Base-by-base conservation (phyloP, 2,329 filamentous ascomycete species). In the Phialophora tarda region DNA sequence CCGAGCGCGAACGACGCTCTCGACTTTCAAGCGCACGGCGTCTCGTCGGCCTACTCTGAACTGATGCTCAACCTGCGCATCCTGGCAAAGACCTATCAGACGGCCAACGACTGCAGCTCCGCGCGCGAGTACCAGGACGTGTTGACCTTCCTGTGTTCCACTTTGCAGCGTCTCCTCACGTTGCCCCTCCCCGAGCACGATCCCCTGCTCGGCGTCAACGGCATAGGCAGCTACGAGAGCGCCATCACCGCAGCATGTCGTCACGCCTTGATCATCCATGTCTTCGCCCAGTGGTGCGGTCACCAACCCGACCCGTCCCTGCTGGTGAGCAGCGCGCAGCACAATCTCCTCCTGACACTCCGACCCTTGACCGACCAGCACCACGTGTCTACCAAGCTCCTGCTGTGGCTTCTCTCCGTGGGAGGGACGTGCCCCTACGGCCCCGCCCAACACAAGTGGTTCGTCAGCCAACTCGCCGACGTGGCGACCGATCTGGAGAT, bases 381-480 rank as follows among this genome's bases (percentile, higher is more conserved):
- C 84, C 93, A 17, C 92, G 96, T 73, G 56, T 62, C 38, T 4
- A 54, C 56, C 7, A 59, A 54, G 86, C 89, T 41, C 88, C 91
- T 47, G 82, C 91, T 11, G 93, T 93, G 0, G 91, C 87, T 3
- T 85, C 51, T 62, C 21, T 62, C 60, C 51, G 60, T 62, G 32
- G 60, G 60, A 5, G 60, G 50, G 14, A 62, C 60, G n/a, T 55
- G 60, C 30, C 60, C 60, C n/a, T 56, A 44, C 24, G 60, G 60
- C 4, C 53, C 50, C 12, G 60, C 60, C 1, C 60, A 62, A 30
- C 60, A 48, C 34, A 55, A 56, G 23, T 62, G 60, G 60, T 62
- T 56, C 28, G 23, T 62, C 23, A 62, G 50, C 53, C 50, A 56
- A 10, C 60, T 62, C 38, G 60, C 60, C 38, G 60, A 62, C 34